These are phyloP conservation scores for Gelatoporia subvermispora DNA, from an alignment of 768 basidiomycete species.

Conservation along the genomic window DNA sequence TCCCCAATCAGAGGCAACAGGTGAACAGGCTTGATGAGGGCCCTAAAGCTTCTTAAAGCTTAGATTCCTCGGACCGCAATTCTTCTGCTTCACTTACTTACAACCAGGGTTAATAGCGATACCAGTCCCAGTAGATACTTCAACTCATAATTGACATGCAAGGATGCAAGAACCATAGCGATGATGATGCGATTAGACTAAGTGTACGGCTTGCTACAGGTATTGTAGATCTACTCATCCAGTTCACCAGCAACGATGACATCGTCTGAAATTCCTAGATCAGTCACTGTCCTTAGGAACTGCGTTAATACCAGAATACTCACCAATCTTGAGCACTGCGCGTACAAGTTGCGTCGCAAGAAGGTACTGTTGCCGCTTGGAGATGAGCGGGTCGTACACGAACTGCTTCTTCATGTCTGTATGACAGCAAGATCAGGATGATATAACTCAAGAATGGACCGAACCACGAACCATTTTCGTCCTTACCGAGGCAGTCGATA, in stretches of 20 bases:
- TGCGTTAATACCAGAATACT: slow-evolving; percentile 20
- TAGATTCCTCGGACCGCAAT: too few species aligned
- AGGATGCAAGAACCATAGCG: too few species aligned
- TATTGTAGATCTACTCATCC: slow-evolving; percentile 5
- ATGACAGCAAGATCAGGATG: not conserved
- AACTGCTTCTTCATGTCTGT: slow-evolving; percentile 97
- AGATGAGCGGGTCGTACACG: slow-evolving; percentile 95
- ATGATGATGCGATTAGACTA: too few species aligned
- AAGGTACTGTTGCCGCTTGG: slow-evolving; percentile 94
- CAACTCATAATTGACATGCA: too few species aligned
- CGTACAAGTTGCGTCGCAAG: slow-evolving; percentile 94
- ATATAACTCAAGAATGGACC: not conserved
- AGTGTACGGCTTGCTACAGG: too few species aligned
- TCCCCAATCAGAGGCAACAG: too few species aligned
- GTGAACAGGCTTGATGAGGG: too few species aligned
- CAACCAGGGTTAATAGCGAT: too few species aligned
- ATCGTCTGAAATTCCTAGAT: slow-evolving; percentile 1
- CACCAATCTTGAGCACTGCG: slow-evolving; percentile 85
- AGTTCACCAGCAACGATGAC: slow-evolving; percentile 9
- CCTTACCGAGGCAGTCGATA: slow-evolving; percentile 85
- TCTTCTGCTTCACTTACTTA: too few species aligned
- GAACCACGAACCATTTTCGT: slow-evolving; percentile 68
- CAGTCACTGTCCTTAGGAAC: not conserved
- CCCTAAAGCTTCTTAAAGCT: too few species aligned
- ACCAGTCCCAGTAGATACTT: too few species aligned